phyloP scores from a whole-genome alignment of 2,329 filamentous ascomycete genomes.

The Fusarium stilboides region DNA sequence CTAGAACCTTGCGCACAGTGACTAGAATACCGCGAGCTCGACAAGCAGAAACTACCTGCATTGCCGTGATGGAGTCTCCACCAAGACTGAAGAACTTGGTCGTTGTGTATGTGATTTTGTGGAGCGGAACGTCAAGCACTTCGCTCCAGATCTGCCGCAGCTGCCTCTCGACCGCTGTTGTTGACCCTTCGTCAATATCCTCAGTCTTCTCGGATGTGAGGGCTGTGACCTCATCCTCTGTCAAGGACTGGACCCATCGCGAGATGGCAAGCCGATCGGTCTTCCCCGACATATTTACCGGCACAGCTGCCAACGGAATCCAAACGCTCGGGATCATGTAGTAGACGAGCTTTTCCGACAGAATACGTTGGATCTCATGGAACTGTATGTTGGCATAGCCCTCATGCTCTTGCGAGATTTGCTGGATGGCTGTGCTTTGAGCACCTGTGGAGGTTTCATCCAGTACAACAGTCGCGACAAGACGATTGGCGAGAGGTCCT shows the following conservation, averaged over 20 bases:
- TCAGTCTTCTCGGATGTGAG: background rate
- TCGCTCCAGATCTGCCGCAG: background rate
- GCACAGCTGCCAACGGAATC: background rate
- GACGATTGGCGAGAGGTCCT: background rate
- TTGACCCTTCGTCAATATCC: background rate
- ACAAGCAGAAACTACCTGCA: background rate
- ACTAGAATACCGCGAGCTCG: slow-evolving; percentile 3
- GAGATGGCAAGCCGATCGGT: background rate
- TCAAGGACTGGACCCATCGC: background rate
- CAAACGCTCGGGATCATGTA: slow-evolving; percentile 10
- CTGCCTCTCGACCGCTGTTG: background rate
- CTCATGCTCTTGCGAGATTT: too few species aligned
- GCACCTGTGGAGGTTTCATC: background rate
- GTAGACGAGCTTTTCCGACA: too few species aligned
- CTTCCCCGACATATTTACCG: background rate
- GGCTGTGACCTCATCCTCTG: background rate
- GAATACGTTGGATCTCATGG: too few species aligned
- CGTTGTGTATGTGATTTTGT: background rate
- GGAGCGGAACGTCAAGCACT: background rate
- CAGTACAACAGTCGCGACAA: slow-evolving; percentile 9
- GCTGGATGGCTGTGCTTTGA: background rate
- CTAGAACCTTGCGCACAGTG: slow-evolving; percentile 3
- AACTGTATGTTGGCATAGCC: too few species aligned
- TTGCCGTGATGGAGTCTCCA: slow-evolving; percentile 4
- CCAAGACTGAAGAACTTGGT: slow-evolving; percentile 2